Evolutionary conservation across 208 protist genomes (phyloP), one percentile per base, ranked within the genome.

Genomic region (Balamuthia mandrillaris): DNA sequence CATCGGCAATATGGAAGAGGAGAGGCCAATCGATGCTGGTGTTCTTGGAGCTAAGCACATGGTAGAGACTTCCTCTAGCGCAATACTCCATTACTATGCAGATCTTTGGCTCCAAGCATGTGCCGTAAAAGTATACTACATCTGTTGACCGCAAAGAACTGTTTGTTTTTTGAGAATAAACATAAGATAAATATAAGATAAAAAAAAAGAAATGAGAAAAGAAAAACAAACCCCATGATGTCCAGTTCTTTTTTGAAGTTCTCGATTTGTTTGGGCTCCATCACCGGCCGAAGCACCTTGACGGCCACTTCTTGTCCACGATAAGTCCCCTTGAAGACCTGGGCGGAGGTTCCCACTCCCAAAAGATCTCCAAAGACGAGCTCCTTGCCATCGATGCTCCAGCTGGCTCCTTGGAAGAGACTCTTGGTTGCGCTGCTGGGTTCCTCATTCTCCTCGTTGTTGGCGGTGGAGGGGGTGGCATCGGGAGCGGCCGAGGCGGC

Each of bases 71-170:
- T 9, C 65, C 65, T 9, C 65, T 21, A 37, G 51, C 51, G 66
- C 66, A 77, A 18, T 54, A 44, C 66, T 77, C 66, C 66, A 77
- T 77, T 35, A 77, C 66, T 16, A 77, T 44, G 39, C 66, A 77
- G 4, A 77, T 33, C 45, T 77, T 77, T 35, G 66, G 66, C 45
- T 77, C 66, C 37, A 77, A 14, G 31, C 66, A 77, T 29, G 52
- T 18, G 39, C 66, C 66, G 33, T 77, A 77, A 35, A 77, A 77
- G 66, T 42, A 77, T 7, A 77, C 66, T 44, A 77, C 37, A 44
- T 77, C 41, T n/a, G 66, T 35, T 4, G 66, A 77, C 21, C 66
- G 66, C 21, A 77, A 54, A 5, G 66, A 49, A 33, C 66, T 77
- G 31, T 66, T 21, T 18, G 6, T n/a, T n/a, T n/a, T n/a, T n/a